A percentile compares a stretch with the other conserved stretches of the same genome.
These are phyloP conservation scores for Hypomyces rosellus DNA, from an alignment of 2,329 filamentous ascomycete species.

Conservation along the genomic window DNA sequence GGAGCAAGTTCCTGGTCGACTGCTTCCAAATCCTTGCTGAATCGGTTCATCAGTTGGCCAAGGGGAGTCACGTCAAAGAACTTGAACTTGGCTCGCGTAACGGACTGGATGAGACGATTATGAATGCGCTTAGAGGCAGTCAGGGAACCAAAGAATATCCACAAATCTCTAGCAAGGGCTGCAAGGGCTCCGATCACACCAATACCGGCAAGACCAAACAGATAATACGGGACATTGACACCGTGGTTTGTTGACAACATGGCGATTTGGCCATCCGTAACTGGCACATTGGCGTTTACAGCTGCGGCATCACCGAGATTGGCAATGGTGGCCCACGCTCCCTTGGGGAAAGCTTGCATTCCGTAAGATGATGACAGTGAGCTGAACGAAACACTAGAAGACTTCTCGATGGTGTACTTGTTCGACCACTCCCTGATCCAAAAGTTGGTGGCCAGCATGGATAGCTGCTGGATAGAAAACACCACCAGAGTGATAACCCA, in stretches of 20 bases:
- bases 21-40: slow-evolving; percentile 94
- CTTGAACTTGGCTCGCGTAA: slow-evolving; percentile 87
- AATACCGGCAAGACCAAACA: slow-evolving; percentile 74
- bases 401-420: slow-evolving; percentile 58
- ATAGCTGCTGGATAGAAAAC: slow-evolving; percentile 77
- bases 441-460: slow-evolving; percentile 79
- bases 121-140: slow-evolving; percentile 84
- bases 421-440: slow-evolving; percentile 97
- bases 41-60: slow-evolving; percentile 95
- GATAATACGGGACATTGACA: slow-evolving; percentile 79
- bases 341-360: slow-evolving; percentile 22
- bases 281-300: not conserved
- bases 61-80: slow-evolving; percentile 97
- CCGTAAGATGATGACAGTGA: slow-evolving; percentile 19
- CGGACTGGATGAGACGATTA: slow-evolving; percentile 64
- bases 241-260: slow-evolving; percentile 32
- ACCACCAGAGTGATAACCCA: slow-evolving; percentile 72
- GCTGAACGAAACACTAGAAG: slow-evolving; percentile 16
- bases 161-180: slow-evolving; percentile 74
- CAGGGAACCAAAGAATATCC: slow-evolving; percentile 88
- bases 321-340: slow-evolving; percentile 31
- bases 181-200: slow-evolving; percentile 72
- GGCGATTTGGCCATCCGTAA: slow-evolving; percentile 11
- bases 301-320: slow-evolving; percentile 27
- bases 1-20: slow-evolving; percentile 95